Percentiles rank a stretch among this genome's conserved stretches.
Conservation (phyloP, 306 rosid species). For the Gynostemma pentaphyllum region DNA sequence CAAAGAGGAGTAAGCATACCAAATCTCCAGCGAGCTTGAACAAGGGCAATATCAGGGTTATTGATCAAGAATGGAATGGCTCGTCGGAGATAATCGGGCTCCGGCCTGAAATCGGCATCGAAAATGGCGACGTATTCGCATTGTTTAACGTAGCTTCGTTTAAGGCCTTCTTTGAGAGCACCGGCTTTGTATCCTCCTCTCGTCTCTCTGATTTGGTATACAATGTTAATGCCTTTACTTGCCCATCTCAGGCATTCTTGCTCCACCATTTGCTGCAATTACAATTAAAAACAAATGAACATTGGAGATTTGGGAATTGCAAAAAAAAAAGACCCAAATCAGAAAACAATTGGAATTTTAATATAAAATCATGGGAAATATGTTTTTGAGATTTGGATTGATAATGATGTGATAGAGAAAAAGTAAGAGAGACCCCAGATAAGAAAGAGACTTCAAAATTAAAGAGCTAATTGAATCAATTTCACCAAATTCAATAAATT, state of each 20-base stretch:
- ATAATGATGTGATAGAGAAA: background rate
- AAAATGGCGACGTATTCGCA: conserved; percentile 87
- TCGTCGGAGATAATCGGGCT: conserved; percentile 74
- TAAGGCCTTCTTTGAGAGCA: conserved; percentile 85
- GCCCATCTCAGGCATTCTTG: conserved; percentile 94
- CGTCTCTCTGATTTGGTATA: conserved; percentile 80
- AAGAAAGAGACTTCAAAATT: background rate
- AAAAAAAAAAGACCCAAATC: background rate
- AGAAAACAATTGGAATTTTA: background rate
- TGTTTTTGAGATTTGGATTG: background rate
- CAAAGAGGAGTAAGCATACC: conserved; percentile 39
- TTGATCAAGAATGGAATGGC: conserved; percentile 80
- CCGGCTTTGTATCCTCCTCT: conserved; percentile 91
- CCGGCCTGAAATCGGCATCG: conserved; percentile 93
- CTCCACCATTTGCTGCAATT: conserved; percentile 95
- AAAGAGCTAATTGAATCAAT: background rate
- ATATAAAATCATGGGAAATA: background rate
- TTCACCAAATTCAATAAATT: too few species aligned
- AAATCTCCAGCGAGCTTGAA: conserved; percentile 98
- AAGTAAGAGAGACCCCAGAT: background rate
- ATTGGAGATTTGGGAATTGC: background rate
- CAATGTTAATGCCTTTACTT: conserved; percentile 72
- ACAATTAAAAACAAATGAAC: background rate
- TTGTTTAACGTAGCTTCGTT: conserved; percentile 76
- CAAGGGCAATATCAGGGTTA: conserved; percentile 73